Base-by-base conservation (phyloP, 352 stramenopile genomes). In the Nothophytophthora sp. region DNA sequence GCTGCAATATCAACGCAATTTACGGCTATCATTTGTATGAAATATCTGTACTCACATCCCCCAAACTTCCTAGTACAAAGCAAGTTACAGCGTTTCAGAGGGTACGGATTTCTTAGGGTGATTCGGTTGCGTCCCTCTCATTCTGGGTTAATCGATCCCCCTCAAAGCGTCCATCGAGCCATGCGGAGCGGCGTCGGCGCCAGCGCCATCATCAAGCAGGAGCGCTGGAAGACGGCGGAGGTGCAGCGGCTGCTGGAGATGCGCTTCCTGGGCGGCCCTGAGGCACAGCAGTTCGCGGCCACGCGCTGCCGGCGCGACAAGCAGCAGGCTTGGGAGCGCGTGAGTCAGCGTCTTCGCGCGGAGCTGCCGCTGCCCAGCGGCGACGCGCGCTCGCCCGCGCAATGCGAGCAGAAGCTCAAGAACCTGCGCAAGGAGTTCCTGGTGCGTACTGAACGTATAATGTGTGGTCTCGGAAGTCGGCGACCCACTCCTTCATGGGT, bases 341-440 rank as follows among this genome's bases (percentile, higher is more conserved):
- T 57, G 15, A 57, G 49, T 25, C 20, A 57, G 49, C 38, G 39
- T 12, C 39, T 57, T 22, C 38, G 25, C 15, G 22, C 20, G 10
- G 49, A 57, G 40, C 49, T 57, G 32, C 49, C 49, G 29, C 49
- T 57, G 20, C 15, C 39, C 20, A 57, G 39, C 38, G 49, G 49
- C 2, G 49, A 48, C 38, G 29, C 41, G 38, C 49, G 49, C 32
- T 57, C 49, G 10, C 29, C 42, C 29, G 34, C 38, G 38, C 49
- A 57, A 29, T 57, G 49, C 49, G 49, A 57, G 38, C 49, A 57
- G 32, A 57, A 57, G 40, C 32, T 57, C 49, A 57, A 57, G 30
- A 57, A 57, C 40, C 40, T 57, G 49, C 49, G 49, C 38, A 57
- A 57, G 32, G 49, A 57, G 39, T 50, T 44, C 29, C 19, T 57